Evolutionary conservation across 805 yeast genomes (phyloP), one percentile per base, ranked within the genome.

Genomic region (Pichia cephalocereana): DNA sequence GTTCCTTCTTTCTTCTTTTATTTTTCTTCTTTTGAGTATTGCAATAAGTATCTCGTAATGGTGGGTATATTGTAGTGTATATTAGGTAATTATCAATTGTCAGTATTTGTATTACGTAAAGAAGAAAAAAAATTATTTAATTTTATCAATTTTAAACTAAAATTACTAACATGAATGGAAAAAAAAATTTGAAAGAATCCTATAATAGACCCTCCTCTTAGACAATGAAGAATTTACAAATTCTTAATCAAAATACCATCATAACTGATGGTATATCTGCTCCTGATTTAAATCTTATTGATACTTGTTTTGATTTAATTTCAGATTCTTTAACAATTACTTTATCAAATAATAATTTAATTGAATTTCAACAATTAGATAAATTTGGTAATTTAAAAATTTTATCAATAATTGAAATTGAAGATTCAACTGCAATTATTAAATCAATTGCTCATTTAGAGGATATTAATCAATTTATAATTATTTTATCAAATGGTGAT

Each of bases 321-420:
- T 74, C 83, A 10, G 93, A 87, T 61, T 76, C 86, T 47, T 70
- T 88, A 38, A 79, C 93, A 0, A 75, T 80, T 53, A 83, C 77
- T 1, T 68, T 86, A 45, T 77, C 79, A 18, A 85, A 80, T 38
- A 70, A 77, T 39, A 77, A 77, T 23, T 56, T 70, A 8, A 62
- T 83, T 45, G 96, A 87, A 64, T 84, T 86, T n/a, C 93, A 85
- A 57, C 90, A 83, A 61, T 78, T 78, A 56, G 66, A 71, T 68
- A 84, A 81, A 61, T 71, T 72, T 39, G 95, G 95, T 12, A 67
- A 70, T n/a, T 67, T 71, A 7, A 65, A 68, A 38, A 61, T 77
- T 1, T 62, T 88, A 44, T 89, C 88, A 0, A 75, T 83, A 8
- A 80, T 86, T 54, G 79, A 82, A 30, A 17, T 17, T 17, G 61